Percentiles rank a stretch among this genome's conserved stretches.
phyloP scores from a whole-genome alignment of 495 filamentous ascomycete genomes.

The Lentithecium fluviatile region DNA sequence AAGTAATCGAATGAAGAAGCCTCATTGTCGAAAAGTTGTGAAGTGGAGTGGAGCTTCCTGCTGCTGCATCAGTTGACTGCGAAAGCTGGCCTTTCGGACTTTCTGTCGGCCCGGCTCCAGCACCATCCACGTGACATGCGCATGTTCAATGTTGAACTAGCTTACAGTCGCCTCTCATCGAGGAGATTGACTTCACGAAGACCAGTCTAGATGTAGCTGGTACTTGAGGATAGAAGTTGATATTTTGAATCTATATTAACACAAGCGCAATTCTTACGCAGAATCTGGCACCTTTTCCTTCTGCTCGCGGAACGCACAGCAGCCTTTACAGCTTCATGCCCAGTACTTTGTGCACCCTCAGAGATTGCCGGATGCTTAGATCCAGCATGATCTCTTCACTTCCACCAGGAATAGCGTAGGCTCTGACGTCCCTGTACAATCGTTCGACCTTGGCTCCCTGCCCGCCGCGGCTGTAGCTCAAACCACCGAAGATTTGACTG shows the following conservation, averaged over 20 bases:
- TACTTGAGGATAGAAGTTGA: too few species aligned
- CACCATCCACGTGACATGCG: too few species aligned
- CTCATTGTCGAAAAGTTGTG: conserved; percentile 24
- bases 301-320: neutral
- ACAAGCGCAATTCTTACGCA: too few species aligned
- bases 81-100: neutral
- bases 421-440: conserved; percentile 93
- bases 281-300: too few species aligned
- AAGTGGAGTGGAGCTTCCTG: neutral
- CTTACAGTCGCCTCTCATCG: too few species aligned
- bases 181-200: too few species aligned
- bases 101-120: neutral
- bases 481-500: conserved; percentile 93
- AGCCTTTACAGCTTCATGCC: conserved; percentile 88
- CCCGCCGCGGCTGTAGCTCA: conserved; percentile 89
- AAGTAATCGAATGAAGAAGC: conserved; percentile 45
- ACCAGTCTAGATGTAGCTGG: too few species aligned
- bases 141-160: too few species aligned
- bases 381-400: conserved; percentile 99
- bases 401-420: conserved; percentile 95
- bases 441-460: conserved; percentile 96
- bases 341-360: conserved; percentile 84
- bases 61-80: neutral
- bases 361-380: conserved; percentile 87
- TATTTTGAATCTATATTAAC: too few species aligned